phyloP scores from a whole-genome alignment of 163 green algal species.

The Coccomyxa subellipsoidea region DNA sequence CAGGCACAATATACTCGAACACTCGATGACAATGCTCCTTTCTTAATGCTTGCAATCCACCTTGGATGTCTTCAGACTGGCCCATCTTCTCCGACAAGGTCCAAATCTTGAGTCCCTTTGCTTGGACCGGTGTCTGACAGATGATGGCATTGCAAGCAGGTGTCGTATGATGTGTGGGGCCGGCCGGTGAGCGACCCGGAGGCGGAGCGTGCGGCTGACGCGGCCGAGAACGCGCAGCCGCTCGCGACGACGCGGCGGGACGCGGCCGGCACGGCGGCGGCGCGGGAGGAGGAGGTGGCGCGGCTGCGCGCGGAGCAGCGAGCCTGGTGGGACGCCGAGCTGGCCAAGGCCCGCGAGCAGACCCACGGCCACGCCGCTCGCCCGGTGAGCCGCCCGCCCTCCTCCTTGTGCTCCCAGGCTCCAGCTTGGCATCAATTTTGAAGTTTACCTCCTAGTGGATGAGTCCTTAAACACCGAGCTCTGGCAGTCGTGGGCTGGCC shows the following conservation, averaged over 20 bases:
- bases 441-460: too few relatives aligned
- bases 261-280: background rate
- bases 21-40: too few relatives aligned
- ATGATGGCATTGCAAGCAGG: background rate
- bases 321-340: background rate
- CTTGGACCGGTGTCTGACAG: too few relatives aligned
- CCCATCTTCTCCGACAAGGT: too few relatives aligned
- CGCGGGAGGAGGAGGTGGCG: background rate
- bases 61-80: too few relatives aligned
- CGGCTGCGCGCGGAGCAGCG: background rate
- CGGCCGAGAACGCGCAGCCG: slow-evolving; percentile 1
- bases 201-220: background rate
- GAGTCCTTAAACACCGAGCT: too few relatives aligned
- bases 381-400: background rate
- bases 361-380: background rate
- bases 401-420: too few relatives aligned
- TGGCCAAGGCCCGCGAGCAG: background rate
- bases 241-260: background rate
- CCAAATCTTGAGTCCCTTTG: too few relatives aligned
- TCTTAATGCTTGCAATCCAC: too few relatives aligned
- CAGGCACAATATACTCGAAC: too few relatives aligned
- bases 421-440: too few relatives aligned
- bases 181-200: background rate
- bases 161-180: background rate
- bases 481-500: too few relatives aligned